A percentile compares a stretch with the other conserved stretches of the same genome.
Evolutionary conservation across 257 asterid genomes (phyloP).

Genomic region (Primulina huaijiensis): DNA sequence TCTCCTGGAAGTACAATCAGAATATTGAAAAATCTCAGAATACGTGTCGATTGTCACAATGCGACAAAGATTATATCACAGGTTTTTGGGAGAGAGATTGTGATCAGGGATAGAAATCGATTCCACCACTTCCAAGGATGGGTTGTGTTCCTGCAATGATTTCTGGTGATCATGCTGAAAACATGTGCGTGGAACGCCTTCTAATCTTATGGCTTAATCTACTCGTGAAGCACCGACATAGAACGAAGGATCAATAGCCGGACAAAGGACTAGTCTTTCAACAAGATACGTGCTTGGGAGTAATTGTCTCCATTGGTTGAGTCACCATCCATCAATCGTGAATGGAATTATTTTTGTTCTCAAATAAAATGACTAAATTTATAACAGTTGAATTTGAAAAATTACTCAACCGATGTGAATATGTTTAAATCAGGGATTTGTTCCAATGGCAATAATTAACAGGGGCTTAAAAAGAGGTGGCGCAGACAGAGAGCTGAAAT

Average conservation of each 20-base stretch:
- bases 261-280: not conserved
- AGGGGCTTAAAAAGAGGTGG: not conserved
- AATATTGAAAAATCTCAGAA: conserved; percentile 47
- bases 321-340: too few relatives aligned
- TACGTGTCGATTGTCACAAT: conserved; percentile 47
- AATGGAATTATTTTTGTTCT: too few relatives aligned
- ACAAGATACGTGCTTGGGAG: not conserved
- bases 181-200: too few relatives aligned
- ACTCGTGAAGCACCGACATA: too few relatives aligned
- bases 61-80: conserved; percentile 35
- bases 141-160: conserved; percentile 51
- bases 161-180: conserved; percentile 37
- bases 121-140: conserved; percentile 49
- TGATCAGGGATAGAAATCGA: conserved; percentile 47
- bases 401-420: too few relatives aligned
- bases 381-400: too few relatives aligned
- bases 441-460: not conserved
- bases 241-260: not conserved
- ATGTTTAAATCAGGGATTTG: too few relatives aligned
- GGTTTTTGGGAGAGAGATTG: conserved; percentile 40
- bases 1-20: conserved; percentile 33
- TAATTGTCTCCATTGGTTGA: too few relatives aligned
- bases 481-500: not conserved
- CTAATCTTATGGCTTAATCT: too few relatives aligned
- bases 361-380: too few relatives aligned